Evolutionary conservation across 1,284 basidiomycete genomes (phyloP), one percentile per base, ranked within the genome.

Genomic region (Trichosporon coremiiforme): DNA sequence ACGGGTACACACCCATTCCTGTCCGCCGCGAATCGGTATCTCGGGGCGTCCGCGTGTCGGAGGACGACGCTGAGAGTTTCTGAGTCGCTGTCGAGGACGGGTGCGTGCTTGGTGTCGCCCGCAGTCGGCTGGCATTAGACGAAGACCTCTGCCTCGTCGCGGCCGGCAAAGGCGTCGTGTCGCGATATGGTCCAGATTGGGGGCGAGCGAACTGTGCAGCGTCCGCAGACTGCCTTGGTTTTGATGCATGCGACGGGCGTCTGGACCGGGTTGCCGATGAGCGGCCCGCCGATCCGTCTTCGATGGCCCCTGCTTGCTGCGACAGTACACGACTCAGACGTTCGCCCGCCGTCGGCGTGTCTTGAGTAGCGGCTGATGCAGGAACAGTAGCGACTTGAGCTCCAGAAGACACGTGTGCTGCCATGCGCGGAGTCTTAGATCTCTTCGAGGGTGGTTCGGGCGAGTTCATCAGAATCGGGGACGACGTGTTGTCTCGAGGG

Each of bases 1-100:
- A 60, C 0, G 77, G 74, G 20, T 75, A 74, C 0, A 29, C 66
- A 4, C 66, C 68, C 35, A 66, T 38, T 20, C 66, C 66, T 1
- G 29, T 66, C 41, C 47, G 45, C 45, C 45, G 20, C 2, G 31
- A 3, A 6, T 60, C 57, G 31, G 22, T 5, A 3, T 60, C 57
- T 10, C 31, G 57, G 29, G 20, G 12, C 15, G 57, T 33, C 57
- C 57, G 13, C 13, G 13, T 60, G 57, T 60, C 55, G 29, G 55
- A 22, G 1, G 63, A 22, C 2, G 63, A 20, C 9, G 36, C 38
- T 1, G 64, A n/a, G 36, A 36, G 12, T 12, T 36, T 36, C 12
- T 64, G 35, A 2, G 64, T 15, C 22, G 25, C 22, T 45, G 38
- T 15, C 10, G 64, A 41, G 4, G 64, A 29, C 8, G 35, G 4